Conservation (phyloP, 2,329 filamentous ascomycete species). For the Aspergillus japonicus region DNA sequence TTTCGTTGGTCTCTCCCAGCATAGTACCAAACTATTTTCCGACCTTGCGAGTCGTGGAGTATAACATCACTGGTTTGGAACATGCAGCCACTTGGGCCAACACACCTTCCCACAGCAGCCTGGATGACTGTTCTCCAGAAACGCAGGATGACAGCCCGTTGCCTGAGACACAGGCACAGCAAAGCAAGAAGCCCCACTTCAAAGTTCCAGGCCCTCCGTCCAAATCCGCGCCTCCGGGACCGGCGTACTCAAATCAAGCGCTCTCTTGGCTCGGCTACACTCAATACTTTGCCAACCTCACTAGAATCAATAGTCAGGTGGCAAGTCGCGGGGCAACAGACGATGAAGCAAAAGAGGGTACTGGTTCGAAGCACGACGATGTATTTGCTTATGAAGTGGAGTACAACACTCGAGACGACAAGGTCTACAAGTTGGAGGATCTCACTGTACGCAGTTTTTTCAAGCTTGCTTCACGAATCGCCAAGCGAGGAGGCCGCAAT, state of each 20-base stretch:
- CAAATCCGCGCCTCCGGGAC: conserved; percentile 71
- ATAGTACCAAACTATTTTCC: conserved; percentile 92
- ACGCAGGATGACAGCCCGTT: conserved; percentile 14
- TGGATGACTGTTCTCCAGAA: conserved; percentile 3
- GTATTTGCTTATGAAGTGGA: conserved; percentile 78
- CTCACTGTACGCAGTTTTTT: conserved; percentile 81
- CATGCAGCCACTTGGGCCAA: conserved; percentile 41
- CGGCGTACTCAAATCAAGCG: conserved; percentile 83
- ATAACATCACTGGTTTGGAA: conserved; percentile 82
- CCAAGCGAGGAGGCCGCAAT: conserved; percentile 40
- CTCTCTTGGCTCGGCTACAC: conserved; percentile 77
- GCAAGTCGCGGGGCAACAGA: conserved; percentile 19
- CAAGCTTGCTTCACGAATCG: conserved; percentile 76
- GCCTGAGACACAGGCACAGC: conserved; percentile 46
- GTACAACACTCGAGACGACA: conserved; percentile 79
- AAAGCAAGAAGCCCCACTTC: conserved; percentile 59
- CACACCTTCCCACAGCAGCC: not conserved
- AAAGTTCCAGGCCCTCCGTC: conserved; percentile 70
- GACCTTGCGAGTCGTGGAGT: conserved; percentile 84
- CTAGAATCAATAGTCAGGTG: conserved; percentile 75
- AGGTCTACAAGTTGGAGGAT: conserved; percentile 72
- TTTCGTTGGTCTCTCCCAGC: conserved; percentile 79
- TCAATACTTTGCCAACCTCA: conserved; percentile 95
- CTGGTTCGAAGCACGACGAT: conserved; percentile 39
- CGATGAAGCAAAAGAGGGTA: conserved; percentile 46